These are phyloP conservation scores for Yarrowia deformans DNA, from an alignment of 805 yeast species.

Conservation along the genomic window DNA sequence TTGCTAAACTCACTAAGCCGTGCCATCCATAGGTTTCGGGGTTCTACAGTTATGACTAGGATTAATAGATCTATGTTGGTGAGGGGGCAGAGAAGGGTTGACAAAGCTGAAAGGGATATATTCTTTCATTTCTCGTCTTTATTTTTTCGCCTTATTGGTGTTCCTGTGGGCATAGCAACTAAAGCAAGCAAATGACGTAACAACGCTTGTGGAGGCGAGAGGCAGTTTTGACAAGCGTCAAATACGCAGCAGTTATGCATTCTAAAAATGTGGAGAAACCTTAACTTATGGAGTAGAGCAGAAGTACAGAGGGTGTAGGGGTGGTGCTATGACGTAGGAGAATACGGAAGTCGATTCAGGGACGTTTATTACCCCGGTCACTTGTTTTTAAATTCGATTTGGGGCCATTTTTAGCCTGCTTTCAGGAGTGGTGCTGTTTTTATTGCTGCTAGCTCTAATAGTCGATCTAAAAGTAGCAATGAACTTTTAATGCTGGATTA, in stretches of 20 bases:
- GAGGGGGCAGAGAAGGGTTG: too few relatives aligned
- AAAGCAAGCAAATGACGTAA: slow-evolving; percentile 2
- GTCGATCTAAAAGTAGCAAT: slow-evolving; percentile 31
- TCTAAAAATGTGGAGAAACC: slow-evolving; percentile 5
- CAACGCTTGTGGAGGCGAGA: not conserved
- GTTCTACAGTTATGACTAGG: not conserved
- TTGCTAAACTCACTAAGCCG: slow-evolving; percentile 11
- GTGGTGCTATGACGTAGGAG: too few relatives aligned
- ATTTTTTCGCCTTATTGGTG: not conserved
- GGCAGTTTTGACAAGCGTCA: not conserved
- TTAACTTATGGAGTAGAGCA: too few relatives aligned
- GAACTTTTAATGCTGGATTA: too few relatives aligned
- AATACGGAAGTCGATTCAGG: not conserved
- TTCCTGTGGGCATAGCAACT: not conserved
- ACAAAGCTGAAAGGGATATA: too few relatives aligned
- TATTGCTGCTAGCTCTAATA: slow-evolving; percentile 1
- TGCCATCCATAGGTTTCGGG: not conserved
- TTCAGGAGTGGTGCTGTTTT: slow-evolving; percentile 3
- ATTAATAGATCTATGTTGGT: too few relatives aligned
- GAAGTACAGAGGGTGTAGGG: too few relatives aligned
- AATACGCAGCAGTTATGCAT: not conserved
- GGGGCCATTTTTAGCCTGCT: not conserved
- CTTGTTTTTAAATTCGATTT: not conserved
- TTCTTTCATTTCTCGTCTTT: too few relatives aligned
- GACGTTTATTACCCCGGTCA: not conserved